Percentiles rank a stretch among this genome's conserved stretches.
These are phyloP conservation scores for Volutella citrinella DNA, from an alignment of 2,329 filamentous ascomycete genomes.

Conservation along the genomic window DNA sequence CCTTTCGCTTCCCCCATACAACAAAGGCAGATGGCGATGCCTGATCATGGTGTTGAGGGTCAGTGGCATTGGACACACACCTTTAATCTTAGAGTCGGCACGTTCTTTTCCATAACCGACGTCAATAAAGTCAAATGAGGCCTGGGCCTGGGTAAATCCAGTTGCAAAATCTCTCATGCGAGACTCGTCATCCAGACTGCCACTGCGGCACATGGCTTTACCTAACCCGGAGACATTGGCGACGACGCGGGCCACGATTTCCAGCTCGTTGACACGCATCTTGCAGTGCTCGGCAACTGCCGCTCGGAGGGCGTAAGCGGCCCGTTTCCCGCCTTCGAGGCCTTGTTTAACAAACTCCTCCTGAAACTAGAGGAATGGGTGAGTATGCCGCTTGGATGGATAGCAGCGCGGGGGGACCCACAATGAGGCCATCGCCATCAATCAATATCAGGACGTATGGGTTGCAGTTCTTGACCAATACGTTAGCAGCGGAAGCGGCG, in stretches of 20 bases:
- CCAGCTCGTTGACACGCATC: conserved; percentile 42
- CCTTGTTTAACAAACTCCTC: conserved; percentile 53
- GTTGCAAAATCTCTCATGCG: conserved; percentile 54
- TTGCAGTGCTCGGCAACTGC: conserved; percentile 46
- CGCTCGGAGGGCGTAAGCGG: conserved; percentile 47
- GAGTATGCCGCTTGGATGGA: conserved; percentile 7
- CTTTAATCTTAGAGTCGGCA: conserved; percentile 59
- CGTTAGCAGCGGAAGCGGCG: conserved; percentile 6
- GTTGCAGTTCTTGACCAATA: conserved; percentile 45
- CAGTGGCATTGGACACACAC: conserved; percentile 30
- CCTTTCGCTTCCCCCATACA: neutral
- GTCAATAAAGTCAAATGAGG: conserved; percentile 63
- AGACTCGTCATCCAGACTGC: conserved; percentile 40
- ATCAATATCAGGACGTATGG: conserved; percentile 60
- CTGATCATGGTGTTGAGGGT: neutral
- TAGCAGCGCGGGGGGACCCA: conserved; percentile 27
- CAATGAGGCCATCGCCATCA: conserved; percentile 62
- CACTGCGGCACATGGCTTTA: conserved; percentile 48
- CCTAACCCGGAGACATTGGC: conserved; percentile 52
- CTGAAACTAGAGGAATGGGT: conserved; percentile 48
- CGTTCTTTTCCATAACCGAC: conserved; percentile 58
- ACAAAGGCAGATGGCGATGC: neutral
- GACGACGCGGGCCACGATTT: conserved; percentile 55
- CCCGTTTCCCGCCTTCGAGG: conserved; percentile 51
- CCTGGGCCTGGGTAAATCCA: conserved; percentile 58